Evolutionary conservation across 768 basidiomycete species (phyloP).

Genomic region (Stropharia rugosoannulata): DNA sequence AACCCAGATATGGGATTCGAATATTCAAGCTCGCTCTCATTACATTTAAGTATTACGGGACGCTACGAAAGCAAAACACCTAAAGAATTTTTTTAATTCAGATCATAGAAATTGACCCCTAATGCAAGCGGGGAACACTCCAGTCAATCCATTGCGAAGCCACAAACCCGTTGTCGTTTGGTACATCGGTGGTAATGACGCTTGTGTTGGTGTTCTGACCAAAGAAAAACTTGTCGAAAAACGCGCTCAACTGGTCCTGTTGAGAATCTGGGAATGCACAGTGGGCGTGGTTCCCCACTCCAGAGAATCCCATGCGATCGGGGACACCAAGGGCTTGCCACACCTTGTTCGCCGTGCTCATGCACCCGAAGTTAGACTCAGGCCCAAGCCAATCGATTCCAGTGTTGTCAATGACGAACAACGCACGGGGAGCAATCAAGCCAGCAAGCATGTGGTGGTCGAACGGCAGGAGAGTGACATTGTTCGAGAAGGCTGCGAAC

Average conservation of each 20-base stretch:
- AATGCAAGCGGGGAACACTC: constrained; percentile 32
- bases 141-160: constrained; percentile 44
- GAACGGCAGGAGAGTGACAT: constrained; percentile 42
- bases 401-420: constrained; percentile 53
- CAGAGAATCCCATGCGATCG: constrained; percentile 46
- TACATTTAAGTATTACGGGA: no score
- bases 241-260: constrained; percentile 42
- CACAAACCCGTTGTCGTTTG: constrained; percentile 33
- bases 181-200: constrained; percentile 38
- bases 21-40: background rate
- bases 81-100: no score
- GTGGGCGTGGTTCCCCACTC: constrained; percentile 48
- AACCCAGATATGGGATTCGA: background rate
- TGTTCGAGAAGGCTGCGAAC: constrained; percentile 44
- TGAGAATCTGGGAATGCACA: constrained; percentile 48
- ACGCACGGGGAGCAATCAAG: constrained; percentile 49
- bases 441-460: constrained; percentile 56
- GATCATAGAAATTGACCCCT: background rate
- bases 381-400: constrained; percentile 53
- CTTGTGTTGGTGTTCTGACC: constrained; percentile 43
- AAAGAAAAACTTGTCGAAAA: constrained; percentile 51
- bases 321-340: constrained; percentile 46
- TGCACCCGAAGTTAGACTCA: constrained; percentile 44
- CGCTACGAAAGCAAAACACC: no score
- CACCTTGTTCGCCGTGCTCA: constrained; percentile 44